Base-by-base conservation (phyloP, 2,329 filamentous ascomycete genomes). In the Ophiostoma novo-ulmi region DNA sequence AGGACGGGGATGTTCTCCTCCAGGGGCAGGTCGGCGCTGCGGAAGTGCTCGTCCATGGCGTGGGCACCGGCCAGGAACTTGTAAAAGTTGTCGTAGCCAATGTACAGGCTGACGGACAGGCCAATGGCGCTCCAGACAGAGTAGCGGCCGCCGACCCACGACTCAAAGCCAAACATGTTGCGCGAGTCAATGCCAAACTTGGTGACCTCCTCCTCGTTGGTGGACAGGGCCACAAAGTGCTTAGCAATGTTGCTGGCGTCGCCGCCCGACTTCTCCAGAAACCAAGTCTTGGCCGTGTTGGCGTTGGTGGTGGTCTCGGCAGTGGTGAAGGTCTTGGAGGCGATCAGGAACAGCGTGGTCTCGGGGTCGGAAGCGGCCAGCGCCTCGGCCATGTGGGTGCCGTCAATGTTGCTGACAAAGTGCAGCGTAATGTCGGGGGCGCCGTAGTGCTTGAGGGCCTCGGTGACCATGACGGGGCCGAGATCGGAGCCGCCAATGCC, bases 131-230 rank as follows among this genome's bases (percentile, higher is more conserved):
- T 97, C 95, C 95, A 99, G 75, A 99, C 95, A 72, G 93, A 97
- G 88, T 99, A 99, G 72, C 95, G 91, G 71, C 95, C 95, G 80
- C 95, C 95, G 69, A 98, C 94, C 95, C 95, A 99, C 82, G 92
- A 96, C 82, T 94, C 94, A 80, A 99, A 99, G 77, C 93, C 94
- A 79, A 99, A 99, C 95, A 99, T 99, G 87, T 98, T 99, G 87
- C 94, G 94, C 82, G 89, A 90, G 83, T 98, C 94, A 78, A 99
- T 99, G 75, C 95, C 95, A 78, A 99, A 99, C 86, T 98, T 98
- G 82, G 91, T 93, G 73, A 99, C 95, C 84, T 98, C 94, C 70
- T 84, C 80, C 83, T 94, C 91, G 82, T 99, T 99, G 80, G 95
- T 99, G 68, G 95, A 98, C 69, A 99, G 88, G 65, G 95, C 95